phyloP scores from a whole-genome alignment of 768 basidiomycete genomes.

The Boletus speciosus region DNA sequence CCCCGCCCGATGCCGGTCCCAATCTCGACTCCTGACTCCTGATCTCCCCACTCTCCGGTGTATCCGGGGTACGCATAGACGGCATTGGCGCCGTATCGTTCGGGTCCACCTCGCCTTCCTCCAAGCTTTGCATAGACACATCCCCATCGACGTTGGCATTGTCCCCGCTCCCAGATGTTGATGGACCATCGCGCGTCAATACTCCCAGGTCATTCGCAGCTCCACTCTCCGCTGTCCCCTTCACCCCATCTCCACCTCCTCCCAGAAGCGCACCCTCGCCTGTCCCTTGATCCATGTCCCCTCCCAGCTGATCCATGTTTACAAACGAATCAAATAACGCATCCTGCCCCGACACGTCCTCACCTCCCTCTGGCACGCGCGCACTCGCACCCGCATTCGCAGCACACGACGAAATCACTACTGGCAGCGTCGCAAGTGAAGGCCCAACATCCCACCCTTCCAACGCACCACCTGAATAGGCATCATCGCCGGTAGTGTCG shows the following conservation, averaged over 20 bases:
- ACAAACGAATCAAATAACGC: constrained; percentile 22
- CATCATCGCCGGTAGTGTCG: constrained; percentile 1
- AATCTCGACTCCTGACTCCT: background rate
- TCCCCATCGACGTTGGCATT: background rate
- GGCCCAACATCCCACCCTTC: constrained; percentile 10
- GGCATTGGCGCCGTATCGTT: background rate
- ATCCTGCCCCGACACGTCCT: constrained; percentile 6
- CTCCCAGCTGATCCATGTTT: constrained; percentile 19
- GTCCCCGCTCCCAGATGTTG: background rate
- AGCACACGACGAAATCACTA: background rate
- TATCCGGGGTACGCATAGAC: background rate
- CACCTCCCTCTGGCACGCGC: background rate
- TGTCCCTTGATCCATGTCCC: background rate
- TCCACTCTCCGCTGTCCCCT: background rate
- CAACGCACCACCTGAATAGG: background rate
- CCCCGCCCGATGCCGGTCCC: too few species aligned
- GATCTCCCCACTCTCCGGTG: constrained; percentile 20
- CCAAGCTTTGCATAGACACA: background rate
- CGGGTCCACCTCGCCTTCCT: constrained; percentile 17
- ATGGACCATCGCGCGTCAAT: background rate
- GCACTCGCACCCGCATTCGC: background rate
- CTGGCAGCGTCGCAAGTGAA: background rate
- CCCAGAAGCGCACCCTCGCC: background rate
- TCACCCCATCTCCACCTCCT: background rate
- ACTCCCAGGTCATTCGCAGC: background rate